Conservation (phyloP, 2,329 filamentous ascomycete genomes). For the Penicillium sp. region DNA sequence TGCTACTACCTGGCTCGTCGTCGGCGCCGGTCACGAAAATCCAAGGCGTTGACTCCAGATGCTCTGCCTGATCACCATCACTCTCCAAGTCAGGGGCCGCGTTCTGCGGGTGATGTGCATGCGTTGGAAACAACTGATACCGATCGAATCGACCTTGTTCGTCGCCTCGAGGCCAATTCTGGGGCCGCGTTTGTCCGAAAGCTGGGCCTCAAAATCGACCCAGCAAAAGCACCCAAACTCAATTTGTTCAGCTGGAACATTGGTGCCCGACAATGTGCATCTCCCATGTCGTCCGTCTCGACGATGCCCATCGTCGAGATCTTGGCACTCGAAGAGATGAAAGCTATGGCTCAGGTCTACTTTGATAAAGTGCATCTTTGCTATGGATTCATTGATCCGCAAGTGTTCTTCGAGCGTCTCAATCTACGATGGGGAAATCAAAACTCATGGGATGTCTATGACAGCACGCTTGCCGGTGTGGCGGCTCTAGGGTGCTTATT, state of each 20-base stretch:
- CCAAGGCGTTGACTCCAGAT: constrained; percentile 2
- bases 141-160: constrained; percentile 21
- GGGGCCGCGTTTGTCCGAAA: constrained; percentile 49
- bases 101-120: neutral
- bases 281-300: constrained; percentile 3
- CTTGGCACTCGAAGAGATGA: constrained; percentile 44
- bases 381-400: constrained; percentile 46
- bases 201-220: constrained; percentile 49
- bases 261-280: constrained; percentile 22
- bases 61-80: neutral
- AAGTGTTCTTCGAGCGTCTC: constrained; percentile 17
- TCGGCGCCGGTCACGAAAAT: constrained; percentile 5
- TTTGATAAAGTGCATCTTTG: constrained; percentile 48
- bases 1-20: constrained; percentile 20
- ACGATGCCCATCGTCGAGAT: constrained; percentile 40
- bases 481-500: constrained; percentile 49
- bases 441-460: constrained; percentile 29
- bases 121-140: neutral
- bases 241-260: constrained; percentile 53
- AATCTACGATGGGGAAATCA: constrained; percentile 19
- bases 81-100: neutral
- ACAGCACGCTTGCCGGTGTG: constrained; percentile 47
- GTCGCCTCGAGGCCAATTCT: constrained; percentile 48
- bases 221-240: constrained; percentile 46
- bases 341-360: constrained; percentile 41